Evolutionary conservation across 208 protist species (phyloP).

Genomic region (Naegleria gruberi): DNA sequence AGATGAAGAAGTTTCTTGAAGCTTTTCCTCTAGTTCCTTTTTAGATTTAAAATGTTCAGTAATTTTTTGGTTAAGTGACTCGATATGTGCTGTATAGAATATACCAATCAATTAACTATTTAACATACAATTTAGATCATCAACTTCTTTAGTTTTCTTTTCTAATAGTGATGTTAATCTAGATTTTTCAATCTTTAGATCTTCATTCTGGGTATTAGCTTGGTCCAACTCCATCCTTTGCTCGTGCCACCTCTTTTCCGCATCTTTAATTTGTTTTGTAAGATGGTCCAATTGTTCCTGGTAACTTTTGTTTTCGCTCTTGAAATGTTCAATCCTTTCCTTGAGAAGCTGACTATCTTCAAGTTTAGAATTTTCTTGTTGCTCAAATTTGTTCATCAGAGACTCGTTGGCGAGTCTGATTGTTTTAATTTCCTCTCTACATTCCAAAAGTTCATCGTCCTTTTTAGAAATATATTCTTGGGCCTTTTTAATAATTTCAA

Average conservation of each 20-base stretch:
- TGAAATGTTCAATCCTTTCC: background rate
- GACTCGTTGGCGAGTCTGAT: background rate
- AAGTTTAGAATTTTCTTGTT: background rate
- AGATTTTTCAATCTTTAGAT: background rate
- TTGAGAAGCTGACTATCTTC: background rate
- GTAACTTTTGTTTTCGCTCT: background rate
- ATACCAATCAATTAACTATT: background rate
- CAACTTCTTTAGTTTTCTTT: background rate
- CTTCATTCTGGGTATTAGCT: background rate
- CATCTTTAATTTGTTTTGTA: background rate
- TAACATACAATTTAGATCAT: constrained; percentile 1
- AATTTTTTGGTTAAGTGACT: background rate
- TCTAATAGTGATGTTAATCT: background rate
- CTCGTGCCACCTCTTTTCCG: background rate
- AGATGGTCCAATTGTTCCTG: background rate
- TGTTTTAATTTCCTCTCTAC: background rate
- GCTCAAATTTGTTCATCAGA: background rate
- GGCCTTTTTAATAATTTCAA: background rate
- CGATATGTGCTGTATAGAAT: background rate
- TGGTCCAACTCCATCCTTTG: background rate
- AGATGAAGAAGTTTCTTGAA: background rate
- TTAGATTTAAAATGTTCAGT: background rate
- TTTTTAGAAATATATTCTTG: background rate
- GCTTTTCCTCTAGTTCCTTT: background rate
- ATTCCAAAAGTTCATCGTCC: background rate